Conservation (phyloP, 116 monocot species). For the Thalassia testudinum region DNA sequence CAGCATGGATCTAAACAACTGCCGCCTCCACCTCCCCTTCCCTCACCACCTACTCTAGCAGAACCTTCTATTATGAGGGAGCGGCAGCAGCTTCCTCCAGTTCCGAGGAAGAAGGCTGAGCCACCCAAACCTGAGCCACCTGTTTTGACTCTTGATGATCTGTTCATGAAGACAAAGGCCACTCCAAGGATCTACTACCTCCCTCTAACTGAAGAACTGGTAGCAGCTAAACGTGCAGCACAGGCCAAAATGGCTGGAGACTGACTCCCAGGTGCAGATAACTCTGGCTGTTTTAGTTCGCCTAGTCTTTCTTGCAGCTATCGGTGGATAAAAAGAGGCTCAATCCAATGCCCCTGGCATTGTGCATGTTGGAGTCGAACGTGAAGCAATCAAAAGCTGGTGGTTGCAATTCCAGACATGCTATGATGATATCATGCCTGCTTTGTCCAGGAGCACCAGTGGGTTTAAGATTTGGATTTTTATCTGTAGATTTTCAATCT, state of each 20-base stretch:
- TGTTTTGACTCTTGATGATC: constrained; percentile 72
- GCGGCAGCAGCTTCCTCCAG: constrained; percentile 16
- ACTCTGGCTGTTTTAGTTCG: too few relatives aligned
- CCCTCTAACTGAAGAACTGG: constrained; percentile 66
- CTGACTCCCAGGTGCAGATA: neutral
- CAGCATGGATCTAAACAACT: constrained; percentile 18
- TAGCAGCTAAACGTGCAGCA: constrained; percentile 30
- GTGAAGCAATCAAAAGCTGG: too few relatives aligned
- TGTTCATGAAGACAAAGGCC: constrained; percentile 74
- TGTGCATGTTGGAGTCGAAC: too few relatives aligned
- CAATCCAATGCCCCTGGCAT: too few relatives aligned
- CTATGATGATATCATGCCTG: too few relatives aligned
- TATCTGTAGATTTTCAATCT: too few relatives aligned
- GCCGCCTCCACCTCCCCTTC: constrained; percentile 19
- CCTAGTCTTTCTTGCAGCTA: too few relatives aligned
- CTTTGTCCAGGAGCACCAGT: too few relatives aligned
- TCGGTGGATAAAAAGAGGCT: too few relatives aligned
- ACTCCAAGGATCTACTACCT: constrained; percentile 79
- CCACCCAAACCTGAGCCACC: constrained; percentile 44
- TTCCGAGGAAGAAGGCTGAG: constrained; percentile 31
- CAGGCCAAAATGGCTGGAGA: constrained; percentile 15
- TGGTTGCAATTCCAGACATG: too few relatives aligned
- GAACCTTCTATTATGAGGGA: constrained; percentile 16
- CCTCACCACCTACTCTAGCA: constrained; percentile 20
- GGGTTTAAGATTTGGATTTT: too few relatives aligned